Percentiles rank a stretch among this genome's conserved stretches.
These are phyloP conservation scores for Penicillium bialowiezense DNA, from an alignment of 495 filamentous ascomycete species.

Conservation along the genomic window DNA sequence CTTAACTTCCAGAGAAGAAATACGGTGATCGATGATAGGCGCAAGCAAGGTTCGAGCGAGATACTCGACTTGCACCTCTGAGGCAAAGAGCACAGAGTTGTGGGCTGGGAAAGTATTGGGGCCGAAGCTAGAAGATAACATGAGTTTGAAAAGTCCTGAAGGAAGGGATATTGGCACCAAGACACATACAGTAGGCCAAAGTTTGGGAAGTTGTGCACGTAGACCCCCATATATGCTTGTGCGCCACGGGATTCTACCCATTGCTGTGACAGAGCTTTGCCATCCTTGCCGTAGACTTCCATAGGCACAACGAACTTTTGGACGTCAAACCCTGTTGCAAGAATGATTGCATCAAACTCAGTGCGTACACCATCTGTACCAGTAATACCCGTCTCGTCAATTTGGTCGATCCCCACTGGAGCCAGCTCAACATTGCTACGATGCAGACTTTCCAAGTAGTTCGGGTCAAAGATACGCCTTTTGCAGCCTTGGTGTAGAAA, in stretches of 20 bases:
- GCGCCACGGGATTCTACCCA: conserved; percentile 50
- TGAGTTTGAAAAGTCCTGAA: too few relatives aligned
- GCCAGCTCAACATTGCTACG: conserved; percentile 45
- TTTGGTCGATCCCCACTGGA: conserved; percentile 22
- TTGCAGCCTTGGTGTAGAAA: conserved; percentile 40
- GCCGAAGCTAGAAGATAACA: conserved; percentile 31
- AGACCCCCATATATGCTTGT: conserved; percentile 55
- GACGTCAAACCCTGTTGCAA: conserved; percentile 50
- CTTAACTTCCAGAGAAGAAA: conserved; percentile 27
- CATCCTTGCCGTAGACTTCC: conserved; percentile 38
- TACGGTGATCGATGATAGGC: conserved; percentile 24
- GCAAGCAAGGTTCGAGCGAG: conserved; percentile 23
- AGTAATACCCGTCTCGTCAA: conserved; percentile 45
- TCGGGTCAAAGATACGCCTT: conserved; percentile 49
- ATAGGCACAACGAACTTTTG: conserved; percentile 37
- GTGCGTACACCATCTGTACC: conserved; percentile 37
- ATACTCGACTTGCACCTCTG: conserved; percentile 51
- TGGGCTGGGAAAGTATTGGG: conserved; percentile 61
- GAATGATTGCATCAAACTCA: conserved; percentile 50
- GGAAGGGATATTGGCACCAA: neutral
- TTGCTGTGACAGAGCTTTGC: conserved; percentile 40
- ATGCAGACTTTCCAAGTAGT: conserved; percentile 50
- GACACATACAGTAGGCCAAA: conserved; percentile 47
- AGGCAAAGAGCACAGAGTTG: conserved; percentile 49
- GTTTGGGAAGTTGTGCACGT: conserved; percentile 58